Evolutionary conservation across 257 asterid species (phyloP).

Genomic region (Voacanga thouarsii): DNA sequence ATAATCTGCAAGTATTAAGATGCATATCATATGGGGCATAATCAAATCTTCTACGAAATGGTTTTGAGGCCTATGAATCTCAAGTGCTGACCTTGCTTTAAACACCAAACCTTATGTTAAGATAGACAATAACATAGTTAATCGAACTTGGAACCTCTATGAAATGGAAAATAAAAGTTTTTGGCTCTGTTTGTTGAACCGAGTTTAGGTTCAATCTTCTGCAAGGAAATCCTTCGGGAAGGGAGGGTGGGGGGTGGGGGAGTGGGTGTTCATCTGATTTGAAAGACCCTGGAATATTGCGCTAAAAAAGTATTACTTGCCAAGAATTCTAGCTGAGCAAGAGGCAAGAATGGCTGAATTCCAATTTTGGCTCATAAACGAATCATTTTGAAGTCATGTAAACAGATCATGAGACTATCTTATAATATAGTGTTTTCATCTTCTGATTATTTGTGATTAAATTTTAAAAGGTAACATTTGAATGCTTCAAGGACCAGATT

Average conservation of each 20-base stretch:
- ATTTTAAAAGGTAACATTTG: not conserved
- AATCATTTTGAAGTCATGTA: not conserved
- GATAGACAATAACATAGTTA: no score
- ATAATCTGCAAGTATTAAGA: not conserved
- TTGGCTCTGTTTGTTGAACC: no score
- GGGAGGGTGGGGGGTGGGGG: no score
- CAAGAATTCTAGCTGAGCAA: not conserved
- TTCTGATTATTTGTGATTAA: not conserved
- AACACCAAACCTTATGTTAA: no score
- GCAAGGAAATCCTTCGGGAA: no score
- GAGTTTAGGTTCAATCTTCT: no score
- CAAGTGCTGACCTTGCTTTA: not conserved
- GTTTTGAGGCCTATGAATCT: not conserved
- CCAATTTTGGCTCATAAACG: not conserved
- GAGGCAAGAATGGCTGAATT: not conserved
- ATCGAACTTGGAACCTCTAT: not conserved
- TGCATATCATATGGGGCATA: not conserved
- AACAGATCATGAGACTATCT: not conserved
- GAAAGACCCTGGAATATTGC: not conserved
- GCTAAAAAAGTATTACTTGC: not conserved
- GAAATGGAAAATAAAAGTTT: not conserved
- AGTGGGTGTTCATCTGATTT: not conserved
- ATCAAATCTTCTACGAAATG: not conserved
- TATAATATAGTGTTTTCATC: not conserved
- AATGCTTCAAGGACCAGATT: slow-evolving; percentile 2